Evolutionary conservation across 2,329 filamentous ascomycete genomes (phyloP).

Genomic region (Verticillium zaregamsianum): DNA sequence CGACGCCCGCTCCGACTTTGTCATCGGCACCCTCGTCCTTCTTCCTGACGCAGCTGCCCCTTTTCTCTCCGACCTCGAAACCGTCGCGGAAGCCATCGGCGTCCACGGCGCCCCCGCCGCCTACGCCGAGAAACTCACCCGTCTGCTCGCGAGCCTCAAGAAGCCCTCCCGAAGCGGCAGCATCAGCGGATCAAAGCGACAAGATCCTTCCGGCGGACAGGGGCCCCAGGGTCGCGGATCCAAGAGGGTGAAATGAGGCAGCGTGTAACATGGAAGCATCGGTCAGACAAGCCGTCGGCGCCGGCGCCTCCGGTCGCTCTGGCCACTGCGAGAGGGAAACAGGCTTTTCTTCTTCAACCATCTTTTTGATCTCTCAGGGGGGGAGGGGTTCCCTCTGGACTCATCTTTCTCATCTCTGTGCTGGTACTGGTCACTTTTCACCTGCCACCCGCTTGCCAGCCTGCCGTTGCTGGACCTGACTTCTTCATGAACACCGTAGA

Average conservation of each 20-base stretch:
- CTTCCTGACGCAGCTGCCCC: constrained; percentile 40
- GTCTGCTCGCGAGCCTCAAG: constrained; percentile 25
- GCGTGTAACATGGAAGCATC: too few species aligned
- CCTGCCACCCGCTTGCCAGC: background rate
- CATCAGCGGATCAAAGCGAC: constrained; percentile 27
- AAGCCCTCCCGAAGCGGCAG: constrained; percentile 9
- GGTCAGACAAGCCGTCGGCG: too few species aligned
- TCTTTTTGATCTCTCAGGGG: too few species aligned
- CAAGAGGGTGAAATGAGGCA: constrained; percentile 29
- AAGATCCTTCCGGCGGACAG: constrained; percentile 15
- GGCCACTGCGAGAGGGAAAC: too few species aligned
- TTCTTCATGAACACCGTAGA: background rate
- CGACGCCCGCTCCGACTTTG: constrained; percentile 36
- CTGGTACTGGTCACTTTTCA: background rate
- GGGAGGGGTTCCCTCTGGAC: too few species aligned
- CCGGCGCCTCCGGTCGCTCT: too few species aligned
- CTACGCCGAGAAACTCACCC: constrained; percentile 30
- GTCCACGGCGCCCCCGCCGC: constrained; percentile 26
- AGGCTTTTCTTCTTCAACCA: too few species aligned
- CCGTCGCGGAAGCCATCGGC: constrained; percentile 25
- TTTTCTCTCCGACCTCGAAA: constrained; percentile 34
- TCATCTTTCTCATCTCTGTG: background rate
- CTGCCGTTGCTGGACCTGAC: background rate
- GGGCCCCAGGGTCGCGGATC: constrained; percentile 17
- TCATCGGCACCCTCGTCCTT: constrained; percentile 37